Conservation (phyloP, 2,329 filamentous ascomycete genomes). For the Fusarium nodosum region DNA sequence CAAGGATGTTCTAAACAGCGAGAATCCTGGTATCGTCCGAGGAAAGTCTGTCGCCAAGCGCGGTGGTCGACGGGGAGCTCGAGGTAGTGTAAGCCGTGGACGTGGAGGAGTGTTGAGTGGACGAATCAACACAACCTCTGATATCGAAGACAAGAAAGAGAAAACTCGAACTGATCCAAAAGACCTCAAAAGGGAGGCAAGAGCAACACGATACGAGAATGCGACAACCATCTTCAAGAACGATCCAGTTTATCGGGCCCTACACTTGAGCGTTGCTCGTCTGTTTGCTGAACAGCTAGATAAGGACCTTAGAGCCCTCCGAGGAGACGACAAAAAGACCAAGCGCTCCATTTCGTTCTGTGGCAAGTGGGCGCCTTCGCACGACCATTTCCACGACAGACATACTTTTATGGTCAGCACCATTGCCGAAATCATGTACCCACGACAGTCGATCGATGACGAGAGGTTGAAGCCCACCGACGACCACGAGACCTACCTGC, state of each 20-base stretch:
- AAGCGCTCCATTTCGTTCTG: conserved; percentile 66
- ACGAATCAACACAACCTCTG: neutral
- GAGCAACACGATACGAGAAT: conserved; percentile 57
- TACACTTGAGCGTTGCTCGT: conserved; percentile 67
- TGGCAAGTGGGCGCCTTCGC: conserved; percentile 72
- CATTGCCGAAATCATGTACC: conserved; percentile 69
- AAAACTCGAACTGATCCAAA: conserved; percentile 25
- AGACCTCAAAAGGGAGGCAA: conserved; percentile 50
- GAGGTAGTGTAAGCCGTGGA: neutral
- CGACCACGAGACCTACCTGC: conserved; percentile 65
- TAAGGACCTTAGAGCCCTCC: conserved; percentile 60
- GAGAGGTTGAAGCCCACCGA: conserved; percentile 51
- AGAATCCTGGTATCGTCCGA: conserved; percentile 46
- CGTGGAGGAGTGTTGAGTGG: neutral
- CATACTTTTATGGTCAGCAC: conserved; percentile 69
- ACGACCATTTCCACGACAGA: conserved; percentile 68
- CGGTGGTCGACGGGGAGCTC: conserved; percentile 10
- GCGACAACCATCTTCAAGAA: conserved; percentile 59
- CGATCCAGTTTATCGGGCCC: conserved; percentile 62
- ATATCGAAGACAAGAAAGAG: conserved; percentile 3
- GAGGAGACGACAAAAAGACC: conserved; percentile 56
- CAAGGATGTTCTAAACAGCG: conserved; percentile 57
- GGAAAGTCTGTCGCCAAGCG: conserved; percentile 38
- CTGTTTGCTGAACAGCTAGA: conserved; percentile 69
- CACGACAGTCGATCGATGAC: conserved; percentile 51